These are phyloP conservation scores for Astragalus membranaceus DNA, from an alignment of 306 rosid species.

Conservation along the genomic window DNA sequence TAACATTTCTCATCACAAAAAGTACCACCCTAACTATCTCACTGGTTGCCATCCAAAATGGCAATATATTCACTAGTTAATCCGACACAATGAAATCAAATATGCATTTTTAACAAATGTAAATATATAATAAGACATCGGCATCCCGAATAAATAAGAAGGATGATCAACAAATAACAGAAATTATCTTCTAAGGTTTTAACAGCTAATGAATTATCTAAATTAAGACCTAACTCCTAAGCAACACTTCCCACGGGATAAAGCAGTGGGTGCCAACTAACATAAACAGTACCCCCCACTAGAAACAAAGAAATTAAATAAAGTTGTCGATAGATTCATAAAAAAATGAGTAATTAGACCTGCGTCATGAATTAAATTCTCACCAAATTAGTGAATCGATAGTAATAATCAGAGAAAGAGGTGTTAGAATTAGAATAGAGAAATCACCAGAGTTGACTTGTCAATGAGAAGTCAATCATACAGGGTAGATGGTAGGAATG, in stretches of 20 bases:
- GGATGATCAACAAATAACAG: not conserved
- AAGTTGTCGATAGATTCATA: not conserved
- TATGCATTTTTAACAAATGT: not conserved
- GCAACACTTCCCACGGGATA: not conserved
- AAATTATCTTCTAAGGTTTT: not conserved
- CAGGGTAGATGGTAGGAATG: not conserved
- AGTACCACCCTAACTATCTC: not conserved
- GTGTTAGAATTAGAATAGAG: not conserved
- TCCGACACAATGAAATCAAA: not conserved
- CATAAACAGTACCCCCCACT: not conserved
- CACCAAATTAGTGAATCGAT: not conserved
- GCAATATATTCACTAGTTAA: not conserved
- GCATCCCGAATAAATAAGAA: conserved; percentile 17
- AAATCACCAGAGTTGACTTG: conserved; percentile 21
- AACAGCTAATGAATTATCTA: not conserved
- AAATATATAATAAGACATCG: too few species aligned
- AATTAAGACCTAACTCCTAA: not conserved
- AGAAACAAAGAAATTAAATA: not conserved
- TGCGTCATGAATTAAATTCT: not conserved
- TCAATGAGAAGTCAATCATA: not conserved
- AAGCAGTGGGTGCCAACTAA: not conserved
- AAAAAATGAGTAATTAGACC: conserved; percentile 6
- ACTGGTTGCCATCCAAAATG: too few species aligned
- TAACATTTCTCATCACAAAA: conserved; percentile 17
- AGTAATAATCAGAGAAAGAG: not conserved